Evolutionary conservation across 345 rosid species (phyloP).

Genomic region (Gossypium mustelinum): DNA sequence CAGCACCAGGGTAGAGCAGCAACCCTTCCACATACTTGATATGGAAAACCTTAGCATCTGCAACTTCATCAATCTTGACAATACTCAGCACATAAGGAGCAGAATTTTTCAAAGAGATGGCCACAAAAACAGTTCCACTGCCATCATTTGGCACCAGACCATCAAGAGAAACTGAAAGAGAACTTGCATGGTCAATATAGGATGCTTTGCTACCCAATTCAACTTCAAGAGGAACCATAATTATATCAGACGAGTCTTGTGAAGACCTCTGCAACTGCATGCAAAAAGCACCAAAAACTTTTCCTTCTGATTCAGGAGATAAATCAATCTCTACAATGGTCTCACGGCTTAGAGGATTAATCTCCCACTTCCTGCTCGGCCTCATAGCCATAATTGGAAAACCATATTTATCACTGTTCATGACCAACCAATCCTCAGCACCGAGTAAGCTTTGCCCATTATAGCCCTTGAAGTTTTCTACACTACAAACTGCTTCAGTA

Average conservation of each 20-base stretch:
- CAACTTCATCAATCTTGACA: conserved; percentile 36
- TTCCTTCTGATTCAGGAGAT: conserved; percentile 41
- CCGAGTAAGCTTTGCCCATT: conserved; percentile 22
- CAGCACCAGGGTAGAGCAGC: conserved; percentile 57
- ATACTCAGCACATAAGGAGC: conserved; percentile 40
- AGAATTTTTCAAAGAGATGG: conserved; percentile 46
- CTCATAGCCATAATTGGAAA: conserved; percentile 44
- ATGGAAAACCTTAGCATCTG: conserved; percentile 35
- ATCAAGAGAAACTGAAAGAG: conserved; percentile 42
- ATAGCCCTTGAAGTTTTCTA: conserved; percentile 25
- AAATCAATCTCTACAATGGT: conserved; percentile 50
- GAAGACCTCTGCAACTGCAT: conserved; percentile 49
- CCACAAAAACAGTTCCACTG: conserved; percentile 28
- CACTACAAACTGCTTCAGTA: conserved; percentile 48
- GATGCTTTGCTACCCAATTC: conserved; percentile 32
- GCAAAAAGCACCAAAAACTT: conserved; percentile 46
- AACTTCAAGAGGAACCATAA: conserved; percentile 56
- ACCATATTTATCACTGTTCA: conserved; percentile 35
- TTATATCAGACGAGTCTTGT: conserved; percentile 34
- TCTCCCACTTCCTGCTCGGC: conserved; percentile 52
- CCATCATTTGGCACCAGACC: conserved; percentile 31
- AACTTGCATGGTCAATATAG: conserved; percentile 23
- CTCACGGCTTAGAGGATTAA: conserved; percentile 36
- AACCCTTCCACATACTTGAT: conserved; percentile 53
- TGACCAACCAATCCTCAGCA: conserved; percentile 51